Base-by-base conservation (phyloP, 441 rosid genomes). In the Bocquillonia castaneifolia region DNA sequence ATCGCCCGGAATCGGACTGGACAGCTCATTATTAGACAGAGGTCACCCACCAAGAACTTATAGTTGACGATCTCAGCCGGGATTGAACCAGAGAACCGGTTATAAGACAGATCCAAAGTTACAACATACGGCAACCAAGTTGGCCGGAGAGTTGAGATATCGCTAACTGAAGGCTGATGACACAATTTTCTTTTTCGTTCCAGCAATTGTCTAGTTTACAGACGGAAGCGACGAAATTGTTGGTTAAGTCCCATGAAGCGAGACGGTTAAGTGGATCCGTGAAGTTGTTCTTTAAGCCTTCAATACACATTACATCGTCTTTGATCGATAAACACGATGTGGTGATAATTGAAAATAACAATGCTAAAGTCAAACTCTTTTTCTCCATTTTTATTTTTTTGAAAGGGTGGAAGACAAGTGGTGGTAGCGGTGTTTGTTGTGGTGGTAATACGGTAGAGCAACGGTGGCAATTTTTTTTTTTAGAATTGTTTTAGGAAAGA, bases 41-140 rank as follows among this genome's bases (percentile, higher is more conserved):
- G n/a, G n/a, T n/a, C n/a, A n/a, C 37, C 75, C 63, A 2, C 85
- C 66, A 87, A 63, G 67, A 53, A 90, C 63, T 73, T 72, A 70
- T 97, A 90, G 61, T 85, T 80, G 0, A 78, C 78, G 59, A 92
- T 83, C 23, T 82, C 90, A 29, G 80, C 67, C 23, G 98, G 90
- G 56, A 93, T 87, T 17, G 87, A 31, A 70, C 92, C 97, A 10
- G 82, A 66, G 52, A 93, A 71, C 44, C 74, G 58, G 59, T 88
- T 93, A 58, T 66, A 76, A 1, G 98, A 93, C 58, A 90, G 68
- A 82, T 92, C 98, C 22, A 92, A 86, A 28, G 79, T 71, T 0
- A 83, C 88, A 56, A 88, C 56, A 73, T 85, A 93, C 1, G 98
- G 98, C 58, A 93, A 54, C 97, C 97, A 90, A 93, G 66, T 56